Percentiles rank a stretch among this genome's conserved stretches.
phyloP scores from a whole-genome alignment of 1,284 basidiomycete genomes.

The Heterobasidion occidentale region DNA sequence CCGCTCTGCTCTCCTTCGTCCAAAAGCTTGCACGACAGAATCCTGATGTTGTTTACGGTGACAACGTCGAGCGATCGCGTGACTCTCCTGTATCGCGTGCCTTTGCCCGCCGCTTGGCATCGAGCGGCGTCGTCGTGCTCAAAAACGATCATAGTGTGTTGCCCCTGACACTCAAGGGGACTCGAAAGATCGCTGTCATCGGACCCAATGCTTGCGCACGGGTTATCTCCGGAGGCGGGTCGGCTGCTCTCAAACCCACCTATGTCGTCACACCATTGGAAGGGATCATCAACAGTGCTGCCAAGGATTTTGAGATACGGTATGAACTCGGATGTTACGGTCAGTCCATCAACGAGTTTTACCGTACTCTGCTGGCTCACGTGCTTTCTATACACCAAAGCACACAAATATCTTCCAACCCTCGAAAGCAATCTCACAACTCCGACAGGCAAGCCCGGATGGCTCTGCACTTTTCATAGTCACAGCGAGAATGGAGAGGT shows the following conservation, averaged over 20 bases:
- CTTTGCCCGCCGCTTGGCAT: conserved; percentile 57
- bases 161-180: conserved; percentile 41
- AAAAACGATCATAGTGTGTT: conserved; percentile 61
- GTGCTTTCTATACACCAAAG: not conserved
- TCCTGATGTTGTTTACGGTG: conserved; percentile 63
- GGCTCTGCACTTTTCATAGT: conserved; percentile 55
- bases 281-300: conserved; percentile 50
- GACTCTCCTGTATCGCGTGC: conserved; percentile 52
- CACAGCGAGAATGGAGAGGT: conserved; percentile 40
- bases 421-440: conserved; percentile 45
- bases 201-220: conserved; percentile 69
- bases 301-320: conserved; percentile 40
- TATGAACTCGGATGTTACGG: conserved; percentile 46
- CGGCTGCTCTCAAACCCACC: conserved; percentile 64
- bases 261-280: conserved; percentile 69
- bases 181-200: conserved; percentile 68
- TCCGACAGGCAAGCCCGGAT: conserved; percentile 43
- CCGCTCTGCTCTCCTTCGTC: conserved; percentile 56
- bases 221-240: conserved; percentile 70
- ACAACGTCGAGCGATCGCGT: conserved; percentile 52
- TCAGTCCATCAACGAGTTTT: conserved; percentile 22
- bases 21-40: conserved; percentile 42
- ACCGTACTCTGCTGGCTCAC: conserved; percentile 1
- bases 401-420: conserved; percentile 27
- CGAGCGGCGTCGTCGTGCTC: conserved; percentile 63